phyloP scores from a whole-genome alignment of 2,329 filamentous ascomycete genomes.

The Fusarium foetens region DNA sequence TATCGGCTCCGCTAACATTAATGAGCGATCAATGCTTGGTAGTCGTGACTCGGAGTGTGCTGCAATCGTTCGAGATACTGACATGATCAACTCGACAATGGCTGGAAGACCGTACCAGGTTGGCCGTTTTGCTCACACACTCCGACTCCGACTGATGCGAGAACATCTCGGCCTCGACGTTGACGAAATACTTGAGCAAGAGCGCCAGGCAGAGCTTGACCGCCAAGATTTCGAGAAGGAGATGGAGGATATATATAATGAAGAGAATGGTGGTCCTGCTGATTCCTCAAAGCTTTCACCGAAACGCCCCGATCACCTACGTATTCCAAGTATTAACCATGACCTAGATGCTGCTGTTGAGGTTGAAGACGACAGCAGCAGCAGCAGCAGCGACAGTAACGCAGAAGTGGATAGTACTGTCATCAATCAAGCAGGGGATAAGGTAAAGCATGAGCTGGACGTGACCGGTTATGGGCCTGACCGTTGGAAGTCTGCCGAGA shows the following conservation, averaged over 20 bases:
- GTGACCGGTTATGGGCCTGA: constrained; percentile 82
- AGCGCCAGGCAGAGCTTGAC: constrained; percentile 74
- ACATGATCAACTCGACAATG: constrained; percentile 94
- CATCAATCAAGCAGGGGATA: constrained; percentile 61
- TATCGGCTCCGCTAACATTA: constrained; percentile 98
- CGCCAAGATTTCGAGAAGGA: constrained; percentile 65
- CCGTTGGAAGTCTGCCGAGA: constrained; percentile 74
- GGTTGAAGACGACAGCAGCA: constrained; percentile 49
- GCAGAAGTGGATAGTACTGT: constrained; percentile 7
- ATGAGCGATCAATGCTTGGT: constrained; percentile 95
- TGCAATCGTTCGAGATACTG: constrained; percentile 88
- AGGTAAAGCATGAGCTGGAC: constrained; percentile 74
- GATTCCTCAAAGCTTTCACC: constrained; percentile 49
- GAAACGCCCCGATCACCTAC: constrained; percentile 31
- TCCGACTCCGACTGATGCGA: constrained; percentile 93
- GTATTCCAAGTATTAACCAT: constrained; percentile 74
- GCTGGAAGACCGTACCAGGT: constrained; percentile 88
- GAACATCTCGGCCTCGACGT: constrained; percentile 97
- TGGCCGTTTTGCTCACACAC: constrained; percentile 89
- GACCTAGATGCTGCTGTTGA: constrained; percentile 57
- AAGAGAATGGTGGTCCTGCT: constrained; percentile 51
- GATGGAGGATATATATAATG: constrained; percentile 71
- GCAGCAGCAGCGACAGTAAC: neutral
- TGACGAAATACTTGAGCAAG: constrained; percentile 86
- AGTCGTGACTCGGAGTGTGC: constrained; percentile 92